Evolutionary conservation across 2,329 filamentous ascomycete species (phyloP), one percentile per base, ranked within the genome.

Genomic region (Trichophyton rubrum): DNA sequence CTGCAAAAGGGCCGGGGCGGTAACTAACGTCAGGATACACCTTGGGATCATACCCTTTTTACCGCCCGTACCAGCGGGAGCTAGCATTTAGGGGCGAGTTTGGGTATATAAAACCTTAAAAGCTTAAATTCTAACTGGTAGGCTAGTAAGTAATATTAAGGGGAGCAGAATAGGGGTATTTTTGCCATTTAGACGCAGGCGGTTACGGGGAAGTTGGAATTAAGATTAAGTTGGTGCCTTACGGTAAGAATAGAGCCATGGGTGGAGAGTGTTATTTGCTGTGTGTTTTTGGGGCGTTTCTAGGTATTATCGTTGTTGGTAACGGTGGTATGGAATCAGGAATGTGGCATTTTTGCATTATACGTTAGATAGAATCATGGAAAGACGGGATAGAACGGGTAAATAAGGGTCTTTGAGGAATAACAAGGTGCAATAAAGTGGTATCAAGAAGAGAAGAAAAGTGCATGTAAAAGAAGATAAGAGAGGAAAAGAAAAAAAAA

Each of bases 381-480:
- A 17, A n/a, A n/a, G n/a, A n/a, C n/a, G n/a, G n/a, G n/a, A n/a
- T n/a, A n/a, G n/a, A n/a, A n/a, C n/a, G n/a, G n/a, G n/a, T n/a
- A n/a, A 35, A 27, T 43, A 45, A 41, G 47, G 58, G 17, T 43
- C 33, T 38, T 38, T 38, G 11, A 13, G 9, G 33, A 13, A 38
- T 38, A 38, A 38, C 27, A 30, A 38, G 33, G 33, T 13, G 33
- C 33, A 38, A 38, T 47, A 53, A 43, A 58, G 24, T 51, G 22
- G 47, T 41, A 60, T 27, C 61, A 43, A 30, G 55, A 62, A 62
- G 8, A 47, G 40, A 60, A 62, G 60, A 49, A 58, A 59, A 63
- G 47, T 59, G 30, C 1, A 33, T 13, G 15, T 5, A 61, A 63
- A 62, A 66, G 65, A 67, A 58, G 65, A 68, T 66, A 64, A 66